Base-by-base conservation (phyloP, 2,329 filamentous ascomycete species). In the Penicillium sp. region DNA sequence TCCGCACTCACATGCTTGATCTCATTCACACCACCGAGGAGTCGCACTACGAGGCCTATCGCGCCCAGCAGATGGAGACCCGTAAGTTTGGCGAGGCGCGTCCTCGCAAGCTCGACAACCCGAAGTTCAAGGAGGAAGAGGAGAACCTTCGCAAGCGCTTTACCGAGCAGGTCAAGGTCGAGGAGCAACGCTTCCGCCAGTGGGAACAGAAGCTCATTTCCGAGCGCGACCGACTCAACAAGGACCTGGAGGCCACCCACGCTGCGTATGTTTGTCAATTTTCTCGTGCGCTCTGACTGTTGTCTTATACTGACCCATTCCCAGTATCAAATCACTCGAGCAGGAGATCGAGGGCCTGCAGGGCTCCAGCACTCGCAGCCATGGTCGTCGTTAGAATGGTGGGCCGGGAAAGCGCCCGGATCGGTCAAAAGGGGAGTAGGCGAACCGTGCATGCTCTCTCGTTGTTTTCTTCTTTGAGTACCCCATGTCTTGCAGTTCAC, bases 161-260 rank as follows among this genome's bases (percentile, higher is more conserved):
- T 75, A 98, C 93, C 58, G 93, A 98, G 77, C 93, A 98, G 72
- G 93, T 98, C 77, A 98, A 98, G 87, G 87, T 98, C 63, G 94
- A 98, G 78, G 93, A 98, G 76, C 89, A 95, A 76, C 84, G 93
- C 55, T 98, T 98, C 84, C 83, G 94, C 72, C 86, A 94, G 74
- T 98, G 93, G 93, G 93, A 98, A 77, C 93, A 98, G 82, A 97
- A 97, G 81, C 87, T 98, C 69, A 98, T 98, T 63, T 84, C 87
- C 50, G 93, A 98, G 81, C 86, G 93, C 71, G 94, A 98, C 71
- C 88, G 93, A 59, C 83, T 98, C 74, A 98, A 98, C 83, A 98
- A 98, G 83, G 93, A 98, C 65, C 81, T 98, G 69, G 93, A 98
- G 77, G 86, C 87, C 71, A 97, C 91, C 56, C 94, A 98, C 64